Percentiles rank a stretch among this genome's conserved stretches.
phyloP scores from a whole-genome alignment of 805 yeast species.

The Allodekkera sacchari region DNA sequence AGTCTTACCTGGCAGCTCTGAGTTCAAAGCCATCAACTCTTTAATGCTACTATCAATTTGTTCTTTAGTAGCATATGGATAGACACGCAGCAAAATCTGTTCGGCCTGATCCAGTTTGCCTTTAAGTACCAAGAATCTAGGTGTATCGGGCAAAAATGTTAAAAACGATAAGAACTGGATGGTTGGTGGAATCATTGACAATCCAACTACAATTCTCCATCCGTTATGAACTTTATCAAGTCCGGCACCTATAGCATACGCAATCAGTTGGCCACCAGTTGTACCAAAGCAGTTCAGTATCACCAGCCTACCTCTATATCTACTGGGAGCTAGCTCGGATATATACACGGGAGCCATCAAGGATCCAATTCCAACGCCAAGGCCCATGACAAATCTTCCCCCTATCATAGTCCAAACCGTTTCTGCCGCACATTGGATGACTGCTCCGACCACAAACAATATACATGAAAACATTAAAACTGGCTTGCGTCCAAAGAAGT shows the following conservation, averaged over 20 bases:
- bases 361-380: conserved; percentile 94
- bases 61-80: conserved; percentile 53
- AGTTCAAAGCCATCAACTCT: conserved; percentile 47
- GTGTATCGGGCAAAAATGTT: conserved; percentile 87
- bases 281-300: conserved; percentile 82
- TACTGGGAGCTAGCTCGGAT: conserved; percentile 88
- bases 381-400: conserved; percentile 93
- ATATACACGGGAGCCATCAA: conserved; percentile 90
- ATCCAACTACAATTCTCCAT: conserved; percentile 89
- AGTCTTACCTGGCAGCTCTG: conserved; percentile 36
- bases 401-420: conserved; percentile 85
- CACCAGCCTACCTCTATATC: conserved; percentile 85
- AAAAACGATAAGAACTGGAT: conserved; percentile 67
- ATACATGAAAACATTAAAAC: conserved; percentile 76
- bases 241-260: conserved; percentile 91
- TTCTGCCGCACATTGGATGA: conserved; percentile 72
- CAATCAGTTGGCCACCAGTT: conserved; percentile 91
- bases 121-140: conserved; percentile 75
- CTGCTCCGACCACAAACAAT: conserved; percentile 77
- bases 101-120: conserved; percentile 60
- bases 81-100: conserved; percentile 53
- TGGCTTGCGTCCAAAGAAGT: conserved; percentile 74
- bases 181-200: conserved; percentile 81
- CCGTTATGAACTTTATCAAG: conserved; percentile 66
- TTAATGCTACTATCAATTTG: conserved; percentile 57